These are phyloP conservation scores for Aureobasidium sp. DNA, from an alignment of 2,329 filamentous ascomycete genomes.

Conservation along the genomic window DNA sequence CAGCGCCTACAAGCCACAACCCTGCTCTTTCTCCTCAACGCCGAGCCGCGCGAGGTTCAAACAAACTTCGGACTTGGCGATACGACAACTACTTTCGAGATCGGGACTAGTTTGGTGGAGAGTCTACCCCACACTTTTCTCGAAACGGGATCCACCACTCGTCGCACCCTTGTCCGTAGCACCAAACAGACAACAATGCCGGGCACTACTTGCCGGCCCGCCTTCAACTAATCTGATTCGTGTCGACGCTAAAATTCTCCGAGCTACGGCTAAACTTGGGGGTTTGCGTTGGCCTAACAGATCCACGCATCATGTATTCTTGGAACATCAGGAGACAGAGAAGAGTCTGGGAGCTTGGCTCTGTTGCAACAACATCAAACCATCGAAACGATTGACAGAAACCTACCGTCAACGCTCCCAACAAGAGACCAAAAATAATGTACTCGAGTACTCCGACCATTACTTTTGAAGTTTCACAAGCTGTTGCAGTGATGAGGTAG, in stretches of 20 bases:
- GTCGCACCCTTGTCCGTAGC: slow-evolving; percentile 6
- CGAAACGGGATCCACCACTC: neutral
- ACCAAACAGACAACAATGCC: neutral
- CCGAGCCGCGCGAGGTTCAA: slow-evolving; percentile 7
- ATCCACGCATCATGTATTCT: slow-evolving; percentile 7
- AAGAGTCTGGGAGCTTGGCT: neutral
- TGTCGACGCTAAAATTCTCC: neutral
- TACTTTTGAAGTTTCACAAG: neutral
- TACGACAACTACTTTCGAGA: neutral
- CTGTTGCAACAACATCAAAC: neutral
- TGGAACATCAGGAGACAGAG: neutral
- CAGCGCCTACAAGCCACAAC: neutral
- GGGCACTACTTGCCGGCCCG: neutral
- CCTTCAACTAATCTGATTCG: neutral
- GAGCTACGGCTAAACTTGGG: neutral
- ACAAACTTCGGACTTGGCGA: slow-evolving; percentile 13
- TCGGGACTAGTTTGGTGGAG: neutral
- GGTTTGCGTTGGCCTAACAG: neutral
- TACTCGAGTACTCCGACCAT: neutral
- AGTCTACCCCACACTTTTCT: slow-evolving; percentile 5
- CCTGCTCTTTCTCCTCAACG: neutral
- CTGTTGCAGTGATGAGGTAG: slow-evolving; percentile 12
- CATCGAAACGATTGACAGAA: neutral
- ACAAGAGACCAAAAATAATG: neutral
- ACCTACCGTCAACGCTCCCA: neutral